phyloP scores from a whole-genome alignment of 495 filamentous ascomycete genomes.

The Tuber brumale region DNA sequence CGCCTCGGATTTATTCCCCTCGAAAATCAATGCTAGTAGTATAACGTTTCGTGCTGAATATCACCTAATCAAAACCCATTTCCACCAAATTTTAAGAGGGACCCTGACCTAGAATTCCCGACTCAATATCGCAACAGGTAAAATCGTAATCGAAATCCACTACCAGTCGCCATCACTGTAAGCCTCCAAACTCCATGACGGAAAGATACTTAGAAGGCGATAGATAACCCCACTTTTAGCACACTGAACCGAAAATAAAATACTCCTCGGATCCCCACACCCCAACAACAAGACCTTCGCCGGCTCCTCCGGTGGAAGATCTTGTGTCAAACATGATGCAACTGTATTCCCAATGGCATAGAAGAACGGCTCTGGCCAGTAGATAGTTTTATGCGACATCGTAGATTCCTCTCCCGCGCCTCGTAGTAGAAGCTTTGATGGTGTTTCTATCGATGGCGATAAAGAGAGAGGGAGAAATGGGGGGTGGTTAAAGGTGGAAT shows the following conservation, averaged over 20 bases:
- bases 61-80: constrained; percentile 1
- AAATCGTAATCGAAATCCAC: constrained; percentile 40
- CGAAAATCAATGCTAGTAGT: constrained; percentile 47
- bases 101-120: constrained; percentile 47
- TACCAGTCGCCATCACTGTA: constrained; percentile 2
- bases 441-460: not conserved
- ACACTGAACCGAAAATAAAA: constrained; percentile 47
- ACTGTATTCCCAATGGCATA: constrained; percentile 51
- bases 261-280: constrained; percentile 50
- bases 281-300: constrained; percentile 51
- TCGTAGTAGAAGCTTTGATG: not conserved
- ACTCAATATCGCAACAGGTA: constrained; percentile 50
- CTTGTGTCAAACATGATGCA: constrained; percentile 48
- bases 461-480: not conserved
- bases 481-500: not conserved
- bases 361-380: constrained; percentile 41
- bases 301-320: constrained; percentile 47
- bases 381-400: constrained; percentile 27
- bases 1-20: constrained; percentile 34
- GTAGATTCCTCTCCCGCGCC: not conserved
- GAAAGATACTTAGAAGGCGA: not conserved
- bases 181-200: not conserved
- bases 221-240: constrained; percentile 8
- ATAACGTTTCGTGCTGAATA: constrained; percentile 51
- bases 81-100: not conserved